Evolutionary conservation across 2,329 filamentous ascomycete species (phyloP), one percentile per base, ranked within the genome.

Genomic region (Pezicula carpinea): DNA sequence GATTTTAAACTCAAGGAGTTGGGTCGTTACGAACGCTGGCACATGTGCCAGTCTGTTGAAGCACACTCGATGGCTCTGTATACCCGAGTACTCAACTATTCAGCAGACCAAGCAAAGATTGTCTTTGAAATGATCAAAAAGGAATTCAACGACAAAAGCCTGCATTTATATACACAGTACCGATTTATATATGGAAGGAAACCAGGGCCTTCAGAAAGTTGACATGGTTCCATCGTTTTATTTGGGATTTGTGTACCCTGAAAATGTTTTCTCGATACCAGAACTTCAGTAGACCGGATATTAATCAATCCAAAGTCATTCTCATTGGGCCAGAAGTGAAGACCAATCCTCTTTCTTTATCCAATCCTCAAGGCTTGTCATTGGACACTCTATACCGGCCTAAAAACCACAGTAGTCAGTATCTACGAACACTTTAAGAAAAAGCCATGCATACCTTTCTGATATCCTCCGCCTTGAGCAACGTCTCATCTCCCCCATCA

Each of bases 1-100:
- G 66, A 69, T 46, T 50, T 51, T 19, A 57, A 55, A 36, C 44
- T 68, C 26, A 70, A 70, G 51, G 64, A 69, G 48, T 60, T 70
- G 34, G 68, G 69, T 8, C 38, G 46, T 10, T 53, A 46, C 38
- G 46, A 48, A 39, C 48, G 48, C 17, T 44, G 34, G n/a, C 46
- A 51, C 15, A 48, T 50, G 46, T 44, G 49, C 26, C 48, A 53
- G 5, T 44, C 34, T 29, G 44, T 52, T 4, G 51, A 53, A 34
- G 44, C 53, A 4, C 36, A 47, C 6, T 49, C 44, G 15, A 48
- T 52, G 38, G 51, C 49, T 13, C 38, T 50, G 10, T 53, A 49
- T 32, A 52, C 49, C 5, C 44, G 51, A n/a, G 49, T 47, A 8
- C 36, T 54, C 11, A 44, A 49, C 18, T 46, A 43, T 14, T 45